A percentile compares a stretch with the other conserved stretches of the same genome.
phyloP scores from a whole-genome alignment of 257 asterid species.

The Solanum phureja region DNA sequence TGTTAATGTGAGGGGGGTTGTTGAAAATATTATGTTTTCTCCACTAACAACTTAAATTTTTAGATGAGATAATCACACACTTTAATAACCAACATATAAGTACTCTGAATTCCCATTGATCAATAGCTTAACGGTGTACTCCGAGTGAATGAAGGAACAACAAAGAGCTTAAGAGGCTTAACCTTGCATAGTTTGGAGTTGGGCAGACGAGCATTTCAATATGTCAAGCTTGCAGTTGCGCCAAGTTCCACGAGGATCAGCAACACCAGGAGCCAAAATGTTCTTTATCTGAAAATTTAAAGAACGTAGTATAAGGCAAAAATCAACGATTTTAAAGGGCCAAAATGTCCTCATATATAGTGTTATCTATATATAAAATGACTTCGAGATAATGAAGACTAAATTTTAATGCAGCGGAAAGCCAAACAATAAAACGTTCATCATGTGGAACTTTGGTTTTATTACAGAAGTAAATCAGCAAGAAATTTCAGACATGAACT shows the following conservation, averaged over 20 bases:
- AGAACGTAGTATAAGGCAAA: not conserved
- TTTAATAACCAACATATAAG: not conserved
- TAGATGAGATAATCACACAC: not conserved
- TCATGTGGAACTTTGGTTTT: too few relatives aligned
- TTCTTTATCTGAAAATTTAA: conserved; percentile 31
- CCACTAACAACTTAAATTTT: not conserved
- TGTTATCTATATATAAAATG: not conserved
- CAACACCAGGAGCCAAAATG: conserved; percentile 48
- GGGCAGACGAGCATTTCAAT: conserved; percentile 38
- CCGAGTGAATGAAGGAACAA: not conserved
- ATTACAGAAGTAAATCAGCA: too few relatives aligned
- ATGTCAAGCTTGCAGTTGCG: conserved; percentile 48
- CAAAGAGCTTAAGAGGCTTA: not conserved
- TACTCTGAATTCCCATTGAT: not conserved
- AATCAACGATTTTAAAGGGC: not conserved
- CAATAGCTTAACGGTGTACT: not conserved
- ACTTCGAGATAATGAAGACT: too few relatives aligned
- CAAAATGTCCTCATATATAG: not conserved
- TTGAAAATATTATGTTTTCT: too few relatives aligned
- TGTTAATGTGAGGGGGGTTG: not conserved
- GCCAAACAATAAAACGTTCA: too few relatives aligned
- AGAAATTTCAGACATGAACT: not conserved
- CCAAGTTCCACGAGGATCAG: conserved; percentile 56
- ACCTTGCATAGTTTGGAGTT: conserved; percentile 55
- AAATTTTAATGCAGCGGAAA: not conserved